Percentiles rank a stretch among this genome's conserved stretches.
phyloP scores from a whole-genome alignment of 2,329 filamentous ascomycete species.

The Nemania abortiva region DNA sequence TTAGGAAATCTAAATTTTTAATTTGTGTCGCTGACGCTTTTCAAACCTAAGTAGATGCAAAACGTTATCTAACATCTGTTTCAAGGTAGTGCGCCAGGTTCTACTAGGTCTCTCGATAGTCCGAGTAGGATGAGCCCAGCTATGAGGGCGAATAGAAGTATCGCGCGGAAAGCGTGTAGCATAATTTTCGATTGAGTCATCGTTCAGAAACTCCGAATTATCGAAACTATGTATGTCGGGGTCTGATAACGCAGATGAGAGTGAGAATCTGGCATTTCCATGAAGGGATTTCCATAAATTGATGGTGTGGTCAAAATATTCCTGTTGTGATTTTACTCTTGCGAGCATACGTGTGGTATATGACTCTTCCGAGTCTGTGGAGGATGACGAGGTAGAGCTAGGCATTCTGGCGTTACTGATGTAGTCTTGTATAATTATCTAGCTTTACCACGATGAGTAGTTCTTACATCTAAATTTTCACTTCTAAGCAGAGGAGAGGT shows the following conservation, averaged over 20 bases:
- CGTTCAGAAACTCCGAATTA: too few relatives aligned
- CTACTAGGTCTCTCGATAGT: not conserved
- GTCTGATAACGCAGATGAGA: not conserved
- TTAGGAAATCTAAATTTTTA: conserved; percentile 4
- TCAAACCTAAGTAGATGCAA: conserved; percentile 25
- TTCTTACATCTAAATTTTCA: not conserved
- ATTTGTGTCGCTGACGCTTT: conserved; percentile 13
- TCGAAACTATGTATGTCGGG: not conserved
- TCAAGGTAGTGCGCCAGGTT: not conserved
- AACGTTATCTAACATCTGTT: conserved; percentile 9
- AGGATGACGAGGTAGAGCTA: conserved; percentile 18
- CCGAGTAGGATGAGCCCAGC: too few relatives aligned
- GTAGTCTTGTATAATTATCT: not conserved
- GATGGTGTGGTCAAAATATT: conserved; percentile 22
- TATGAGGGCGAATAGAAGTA: too few relatives aligned
- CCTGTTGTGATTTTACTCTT: conserved; percentile 1
- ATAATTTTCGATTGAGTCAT: too few relatives aligned
- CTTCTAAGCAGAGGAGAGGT: not conserved
- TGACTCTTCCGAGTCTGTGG: conserved; percentile 31
- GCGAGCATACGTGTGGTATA: conserved; percentile 20
- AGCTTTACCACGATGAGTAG: not conserved
- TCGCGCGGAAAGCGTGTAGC: too few relatives aligned
- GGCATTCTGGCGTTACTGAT: conserved; percentile 3
- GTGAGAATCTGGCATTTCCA: not conserved
- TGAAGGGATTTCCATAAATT: conserved; percentile 6